Base-by-base conservation (phyloP, 257 asterid species). In the Solanum microdontum region DNA sequence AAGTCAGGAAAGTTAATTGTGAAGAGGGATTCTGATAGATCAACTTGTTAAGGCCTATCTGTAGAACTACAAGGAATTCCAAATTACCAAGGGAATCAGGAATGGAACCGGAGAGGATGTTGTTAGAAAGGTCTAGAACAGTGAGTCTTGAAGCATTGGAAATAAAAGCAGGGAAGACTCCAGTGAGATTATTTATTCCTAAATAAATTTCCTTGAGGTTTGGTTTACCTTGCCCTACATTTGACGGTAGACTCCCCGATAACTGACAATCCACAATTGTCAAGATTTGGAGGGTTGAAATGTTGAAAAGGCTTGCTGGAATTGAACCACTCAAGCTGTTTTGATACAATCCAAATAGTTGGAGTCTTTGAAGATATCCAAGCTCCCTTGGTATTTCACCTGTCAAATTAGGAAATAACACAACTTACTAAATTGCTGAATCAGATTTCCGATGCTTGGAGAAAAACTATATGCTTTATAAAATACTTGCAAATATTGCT, bases 81-180 rank as follows among this genome's bases (percentile, higher is more conserved):
- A 91, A 73, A 10, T 90, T 82, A 21, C 91, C 92, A 48, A 91
- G 77, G 5, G 93, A 89, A 36, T 30, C 58, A 1, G 94, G 95
- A 83, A 93, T 76, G 3, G 77, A 28, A 26, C 95, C 93, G 1
- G 87, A 86, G 26, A 91, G 88, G 36, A 36, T 28, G 62, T 92
- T 91, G 13, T 13, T 11, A 11, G 23, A 23, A 2, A 92, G 73
- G 48, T 40, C 36, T 36, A 91, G 17, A 12, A 8, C 3, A 23
- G 48, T 45, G 66, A 91, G 89, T 36, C 68, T 55, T 11, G 90
- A 87, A n/a, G 89, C 86, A 9, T 87, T 87, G 24, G 75, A 72
- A 12, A 88, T 87, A 4, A 73, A 91, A 66, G 62, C 12, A 5
- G 94, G 94, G 19, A 91, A 51, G 14, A 83, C 3, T 19, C 91